Evolutionary conservation across 169 alveolate genomes (phyloP), one percentile per base, ranked within the genome.

Genomic region (Plasmodium adleri): DNA sequence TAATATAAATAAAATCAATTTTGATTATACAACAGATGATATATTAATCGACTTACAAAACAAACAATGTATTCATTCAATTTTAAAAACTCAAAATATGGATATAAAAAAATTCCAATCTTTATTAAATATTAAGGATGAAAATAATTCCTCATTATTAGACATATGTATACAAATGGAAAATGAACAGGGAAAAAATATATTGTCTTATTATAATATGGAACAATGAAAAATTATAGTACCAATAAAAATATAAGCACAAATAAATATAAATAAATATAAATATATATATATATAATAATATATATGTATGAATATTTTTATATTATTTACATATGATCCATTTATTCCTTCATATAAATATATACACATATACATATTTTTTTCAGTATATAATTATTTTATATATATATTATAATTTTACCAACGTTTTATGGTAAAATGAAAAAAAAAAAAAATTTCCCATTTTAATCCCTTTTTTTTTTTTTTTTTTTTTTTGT

Each of bases 1-100:
- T 80, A 12, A 68, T 26, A 67, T 80, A 43, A 80, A 80, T 72
- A n/a, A 56, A 67, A 56, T 10, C 4, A 80, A 80, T 26, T 80
- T 80, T 80, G 90, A 80, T 9, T 8, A 32, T 5, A 54, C 52
- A 2, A 80, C 43, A 13, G 83, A 80, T 10, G 39, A 80, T 26
- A 68, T 80, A 43, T n/a, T 4, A 49, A 52, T 80, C 2, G 39
- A 68, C 68, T 58, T 80, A 47, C 60, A 66, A 13, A 70, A 80
- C 43, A 50, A 17, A 49, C 59, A 80, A 24, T 17, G 39, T 13
- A 68, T 80, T 24, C 6, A 52, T 56, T 68, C 90, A n/a, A 68
- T 80, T 70, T 80, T 56, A 66, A 72, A 58, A 10, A 45, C 58
- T 58, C 15, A 47, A 45, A 66, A 17, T 15, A 68, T 68, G 50